Evolutionary conservation across 2,329 filamentous ascomycete species (phyloP), one percentile per base, ranked within the genome.

Genomic region (Venturia nashicola): DNA sequence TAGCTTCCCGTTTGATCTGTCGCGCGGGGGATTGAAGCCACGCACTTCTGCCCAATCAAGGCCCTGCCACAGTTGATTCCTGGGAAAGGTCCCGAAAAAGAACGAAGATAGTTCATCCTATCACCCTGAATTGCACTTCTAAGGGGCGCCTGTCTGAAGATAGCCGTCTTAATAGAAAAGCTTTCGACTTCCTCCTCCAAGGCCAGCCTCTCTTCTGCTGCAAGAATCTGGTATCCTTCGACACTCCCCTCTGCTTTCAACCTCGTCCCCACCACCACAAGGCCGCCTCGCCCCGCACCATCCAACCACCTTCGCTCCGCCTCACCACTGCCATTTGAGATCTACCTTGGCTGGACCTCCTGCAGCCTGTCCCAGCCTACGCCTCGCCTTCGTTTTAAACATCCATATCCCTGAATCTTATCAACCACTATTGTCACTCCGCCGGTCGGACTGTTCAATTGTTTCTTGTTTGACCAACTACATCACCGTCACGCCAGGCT

Each of bases 361-460:
- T 63, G 61, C 61, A 63, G 61, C 36, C 61, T 42, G 46, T 32
- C 36, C 61, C 27, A 44, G 61, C 32, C 51, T 48, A 55, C 61
- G 36, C 48, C 36, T 62, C 60, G 60, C 42, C 60, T 46, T 62
- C 44, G 42, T 62, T 46, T 62, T 42, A 39, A 48, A 62, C 51
- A 63, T 42, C 42, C 44, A 20, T n/a, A 63, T 43, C 36, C 46
- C 46, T 57, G 46, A 43, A 42, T 34, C 18, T 39, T n/a, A 42
- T 55, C 27, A 18, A 44, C 42, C 5, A 54, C 48, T 55, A 36
- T 43, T 20, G 32, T 39, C 42, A 59, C 23, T 63, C 61, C 61
- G 61, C 61, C 48, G 61, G 61, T 63, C 61, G 61, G 61, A 63
- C 40, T 32, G n/a, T n/a, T 20, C 61, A 54, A 57, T 63, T 55